Percentiles rank a stretch among this genome's conserved stretches.
Conservation (phyloP, 2,329 filamentous ascomycete species). For the Colletotrichum tabaci region DNA sequence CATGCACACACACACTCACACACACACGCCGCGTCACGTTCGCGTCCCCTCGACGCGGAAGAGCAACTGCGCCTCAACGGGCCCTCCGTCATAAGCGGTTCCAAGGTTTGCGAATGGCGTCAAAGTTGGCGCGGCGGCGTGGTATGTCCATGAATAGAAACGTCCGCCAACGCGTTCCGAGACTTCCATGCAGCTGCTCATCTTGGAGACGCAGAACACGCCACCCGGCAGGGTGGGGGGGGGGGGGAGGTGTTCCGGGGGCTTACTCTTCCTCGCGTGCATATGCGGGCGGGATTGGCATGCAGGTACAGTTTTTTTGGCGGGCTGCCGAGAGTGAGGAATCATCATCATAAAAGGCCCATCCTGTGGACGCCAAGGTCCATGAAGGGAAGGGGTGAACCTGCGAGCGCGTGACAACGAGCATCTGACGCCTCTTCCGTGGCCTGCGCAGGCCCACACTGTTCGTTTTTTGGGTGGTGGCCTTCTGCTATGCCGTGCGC, state of each 20-base stretch:
- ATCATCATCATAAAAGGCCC: conserved; percentile 5
- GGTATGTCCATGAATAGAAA: conserved; percentile 24
- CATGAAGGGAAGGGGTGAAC: conserved; percentile 3
- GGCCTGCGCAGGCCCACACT: too few species aligned
- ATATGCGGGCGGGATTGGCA: background rate
- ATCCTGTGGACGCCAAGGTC: conserved; percentile 11
- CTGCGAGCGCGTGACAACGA: conserved; percentile 21
- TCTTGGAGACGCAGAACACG: conserved; percentile 15
- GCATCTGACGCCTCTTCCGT: background rate
- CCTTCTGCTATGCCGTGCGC: conserved; percentile 21
- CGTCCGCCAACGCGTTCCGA: conserved; percentile 13
- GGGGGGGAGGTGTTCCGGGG: background rate
- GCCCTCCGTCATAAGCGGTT: conserved; percentile 3
- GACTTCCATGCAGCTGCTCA: conserved; percentile 36
- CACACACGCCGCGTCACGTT: background rate
- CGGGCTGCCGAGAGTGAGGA: conserved; percentile 15
- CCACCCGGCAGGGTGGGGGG: background rate
- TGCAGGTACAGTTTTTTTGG: conserved; percentile 33
- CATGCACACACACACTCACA: background rate
- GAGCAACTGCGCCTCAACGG: background rate
- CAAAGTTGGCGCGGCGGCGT: background rate
- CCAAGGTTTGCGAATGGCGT: conserved; percentile 19
- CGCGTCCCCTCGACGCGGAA: too few species aligned
- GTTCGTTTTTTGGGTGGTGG: background rate
- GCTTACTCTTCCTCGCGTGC: background rate